These are phyloP conservation scores for Mortierella sp. DNA, from an alignment of 371 early-diverging fungal genomes.

Conservation along the genomic window DNA sequence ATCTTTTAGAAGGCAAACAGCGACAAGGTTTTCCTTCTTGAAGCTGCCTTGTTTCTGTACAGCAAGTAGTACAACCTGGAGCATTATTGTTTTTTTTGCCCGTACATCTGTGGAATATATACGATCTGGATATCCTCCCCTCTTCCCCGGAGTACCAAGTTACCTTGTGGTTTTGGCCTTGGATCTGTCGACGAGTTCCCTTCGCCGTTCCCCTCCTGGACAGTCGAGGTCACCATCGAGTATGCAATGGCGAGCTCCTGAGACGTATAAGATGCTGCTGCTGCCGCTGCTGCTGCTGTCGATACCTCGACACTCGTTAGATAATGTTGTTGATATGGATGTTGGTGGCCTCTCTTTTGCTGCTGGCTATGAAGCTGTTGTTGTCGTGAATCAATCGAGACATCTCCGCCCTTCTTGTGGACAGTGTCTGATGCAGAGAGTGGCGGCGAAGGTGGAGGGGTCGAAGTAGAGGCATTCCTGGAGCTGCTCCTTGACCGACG, in stretches of 20 bases:
- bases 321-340: not conserved
- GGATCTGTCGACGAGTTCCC: not conserved
- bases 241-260: slow-evolving; percentile 48
- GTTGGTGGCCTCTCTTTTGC: not conserved
- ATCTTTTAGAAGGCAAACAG: slow-evolving; percentile 11
- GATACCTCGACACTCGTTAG: slow-evolving; percentile 12
- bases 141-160: not conserved
- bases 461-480: slow-evolving; percentile 1
- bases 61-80: not conserved
- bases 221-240: slow-evolving; percentile 47
- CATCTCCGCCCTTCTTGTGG: not conserved
- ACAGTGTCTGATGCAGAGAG: slow-evolving; percentile 1
- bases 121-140: too few species aligned
- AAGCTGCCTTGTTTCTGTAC: not conserved
- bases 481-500: slow-evolving; percentile 9
- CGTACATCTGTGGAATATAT: not conserved
- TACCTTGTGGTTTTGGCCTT: slow-evolving; percentile 10
- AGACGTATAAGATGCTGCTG: slow-evolving; percentile 38
- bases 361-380: not conserved
- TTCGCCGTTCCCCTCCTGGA: slow-evolving; percentile 3
- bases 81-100: not conserved
- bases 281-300: slow-evolving; percentile 27
- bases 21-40: not conserved
- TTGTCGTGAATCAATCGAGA: not conserved
- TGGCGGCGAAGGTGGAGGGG: slow-evolving; percentile 14